Base-by-base conservation (phyloP, 179 eudicot species). In the Beta macrorhiza region DNA sequence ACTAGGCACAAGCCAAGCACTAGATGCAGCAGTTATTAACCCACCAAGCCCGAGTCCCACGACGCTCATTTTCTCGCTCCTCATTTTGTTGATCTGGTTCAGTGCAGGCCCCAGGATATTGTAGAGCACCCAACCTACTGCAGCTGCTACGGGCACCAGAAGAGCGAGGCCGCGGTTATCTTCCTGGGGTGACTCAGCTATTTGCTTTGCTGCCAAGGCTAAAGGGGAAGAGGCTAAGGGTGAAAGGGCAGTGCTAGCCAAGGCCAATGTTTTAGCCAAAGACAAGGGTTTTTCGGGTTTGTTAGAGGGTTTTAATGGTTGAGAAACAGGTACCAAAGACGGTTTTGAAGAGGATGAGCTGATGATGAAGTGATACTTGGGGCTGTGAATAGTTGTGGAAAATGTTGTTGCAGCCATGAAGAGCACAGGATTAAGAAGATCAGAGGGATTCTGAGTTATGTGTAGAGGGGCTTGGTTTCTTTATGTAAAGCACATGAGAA, bases 21-120 rank as follows among this genome's bases (percentile, higher is more conserved):
- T 25, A 1, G 58, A 32, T 10, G 82, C 78, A 22, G 79, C 79
- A 57, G 62, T 44, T n/a, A 47, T 12, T 22, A 79, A 65, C 20
- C 87, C 85, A 2, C 83, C 83, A 7, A 85, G 74, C 2, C 85
- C 85, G 0, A 82, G 56, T 29, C 85, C 87, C 0, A 85, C 1
- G 7, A 82, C 14, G 22, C 81, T 37, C 13, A 67, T 74, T 53
- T 80, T 82, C 44, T 85, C 83, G 49, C 12, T 67, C 67, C 87
- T 85, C 87, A 85, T 85, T 45, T 64, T 79, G 67, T 85, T 83
- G 5, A 85, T 8, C 76, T 85, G 87, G 81, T 79, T 82, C 81
- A 85, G 52, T 20, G 87, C 85, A 51, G 87, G 87, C 2, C 75
- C 74, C 59, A 82, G 52, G 13, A 85, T 85, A 81, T 85, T 82